Base-by-base conservation (phyloP, 140 eudicot genomes). In the Bidens hawaiensis region DNA sequence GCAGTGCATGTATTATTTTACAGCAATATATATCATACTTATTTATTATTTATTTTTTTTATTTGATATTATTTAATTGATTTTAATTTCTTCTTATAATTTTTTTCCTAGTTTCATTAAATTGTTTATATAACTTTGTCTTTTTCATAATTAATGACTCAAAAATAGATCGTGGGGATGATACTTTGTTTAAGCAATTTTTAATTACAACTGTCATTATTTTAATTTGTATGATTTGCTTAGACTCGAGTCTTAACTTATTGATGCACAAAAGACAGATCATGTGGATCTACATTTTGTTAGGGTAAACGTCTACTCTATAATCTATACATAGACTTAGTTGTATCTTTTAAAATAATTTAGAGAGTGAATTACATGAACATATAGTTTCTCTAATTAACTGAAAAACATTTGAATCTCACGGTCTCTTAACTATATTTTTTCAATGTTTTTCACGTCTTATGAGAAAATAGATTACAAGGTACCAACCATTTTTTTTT, bases 81-180 rank as follows among this genome's bases (percentile, higher is more conserved):
- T 24, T 3, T 62, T 62, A 42, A 24, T 41, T 41, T 41, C 23
- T 42, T 1, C n/a, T 11, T 4, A 10, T n/a, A 6, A 48, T 8
- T 4, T 2, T 9, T 17, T 26, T 47, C 31, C 4, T 18, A 14
- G 15, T 30, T 3, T 18, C 19, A 19, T 18, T 30, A 4, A 47
- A 25, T 4, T 64, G 28, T 36, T 54, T 54, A 25, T 25, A 54
- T 15, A 26, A 13, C n/a, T 25, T 54, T 54, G 60, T 26, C 60
- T 25, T 54, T 13, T 54, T 36, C 40, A n/a, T 23, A 51, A 51
- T 54, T 26, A 54, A 54, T 54, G 60, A 54, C 22, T 38, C 11
- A 11, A 38, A 38, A 38, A 38, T 15, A 38, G 45, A 38, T 38
- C 45, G 45, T 38, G 45, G 45, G 45, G 45, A 38, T 38, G 45